These are phyloP conservation scores for Kluyveromyces siamensis DNA, from an alignment of 805 yeast species.

Conservation along the genomic window DNA sequence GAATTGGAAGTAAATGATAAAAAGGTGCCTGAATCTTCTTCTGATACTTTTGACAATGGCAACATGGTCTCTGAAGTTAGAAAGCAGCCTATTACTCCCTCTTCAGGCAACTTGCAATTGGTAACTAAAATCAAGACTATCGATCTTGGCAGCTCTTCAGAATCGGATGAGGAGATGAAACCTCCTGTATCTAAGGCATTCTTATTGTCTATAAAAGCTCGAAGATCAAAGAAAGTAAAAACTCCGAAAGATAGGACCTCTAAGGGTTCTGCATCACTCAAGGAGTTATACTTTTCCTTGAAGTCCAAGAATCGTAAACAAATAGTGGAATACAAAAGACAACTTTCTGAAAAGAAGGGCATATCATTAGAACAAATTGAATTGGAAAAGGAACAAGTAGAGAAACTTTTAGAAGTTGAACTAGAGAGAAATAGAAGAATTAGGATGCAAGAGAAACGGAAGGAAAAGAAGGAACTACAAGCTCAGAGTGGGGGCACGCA, in stretches of 20 bases:
- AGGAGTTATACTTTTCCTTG: constrained; percentile 29
- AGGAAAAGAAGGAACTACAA: constrained; percentile 15
- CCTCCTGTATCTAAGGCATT: constrained; percentile 27
- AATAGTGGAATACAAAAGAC: constrained; percentile 40
- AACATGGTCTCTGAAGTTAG: neutral
- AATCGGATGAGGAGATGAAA: constrained; percentile 12
- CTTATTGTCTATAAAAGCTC: constrained; percentile 29
- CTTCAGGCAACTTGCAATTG: constrained; percentile 4
- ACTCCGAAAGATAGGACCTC: neutral
- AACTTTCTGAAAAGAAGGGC: constrained; percentile 37
- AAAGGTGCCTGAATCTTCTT: neutral
- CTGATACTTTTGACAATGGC: neutral
- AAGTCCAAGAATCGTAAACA: constrained; percentile 40
- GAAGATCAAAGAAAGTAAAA: constrained; percentile 21
- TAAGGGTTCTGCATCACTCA: constrained; percentile 14
- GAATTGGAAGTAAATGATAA: neutral
- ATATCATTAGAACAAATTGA: constrained; percentile 31
- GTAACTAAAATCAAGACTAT: constrained; percentile 9
- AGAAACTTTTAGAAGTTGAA: constrained; percentile 38
- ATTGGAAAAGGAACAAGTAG: constrained; percentile 30
- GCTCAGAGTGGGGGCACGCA: constrained; percentile 1
- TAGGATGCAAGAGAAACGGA: constrained; percentile 34
- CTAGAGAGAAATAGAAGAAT: constrained; percentile 39
- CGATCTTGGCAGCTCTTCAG: constrained; percentile 11
- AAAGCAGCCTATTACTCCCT: neutral